Evolutionary conservation across 1,139 yeast species (phyloP).

Genomic region (Kazachstania sp.): DNA sequence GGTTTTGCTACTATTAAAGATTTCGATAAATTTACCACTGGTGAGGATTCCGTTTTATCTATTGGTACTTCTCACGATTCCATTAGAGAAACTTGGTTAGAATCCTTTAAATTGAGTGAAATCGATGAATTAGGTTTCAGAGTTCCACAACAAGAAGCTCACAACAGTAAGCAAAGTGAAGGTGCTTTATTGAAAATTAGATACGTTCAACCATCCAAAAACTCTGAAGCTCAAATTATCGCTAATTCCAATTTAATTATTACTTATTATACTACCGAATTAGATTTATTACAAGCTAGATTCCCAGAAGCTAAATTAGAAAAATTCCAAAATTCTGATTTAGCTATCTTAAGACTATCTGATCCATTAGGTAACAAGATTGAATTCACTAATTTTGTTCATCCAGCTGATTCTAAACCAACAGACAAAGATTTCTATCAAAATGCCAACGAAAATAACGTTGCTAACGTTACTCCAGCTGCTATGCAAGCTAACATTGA

Average conservation of each 20-base stretch:
- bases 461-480: conserved; percentile 4
- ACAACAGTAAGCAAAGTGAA: conserved; percentile 37
- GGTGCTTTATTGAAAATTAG: conserved; percentile 58
- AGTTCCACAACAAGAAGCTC: conserved; percentile 51
- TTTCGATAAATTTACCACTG: conserved; percentile 35
- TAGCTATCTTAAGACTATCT: conserved; percentile 22
- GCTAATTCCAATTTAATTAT: conserved; percentile 26
- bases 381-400: conserved; percentile 36
- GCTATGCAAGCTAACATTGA: conserved; percentile 24
- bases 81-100: conserved; percentile 60
- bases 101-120: conserved; percentile 54
- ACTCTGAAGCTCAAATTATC: conserved; percentile 20
- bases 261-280: conserved; percentile 45
- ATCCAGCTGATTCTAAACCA: conserved; percentile 30
- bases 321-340: conserved; percentile 25
- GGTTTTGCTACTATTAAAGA: conserved; percentile 56
- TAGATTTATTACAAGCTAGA: conserved; percentile 34
- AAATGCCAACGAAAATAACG: not conserved
- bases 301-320: conserved; percentile 27
- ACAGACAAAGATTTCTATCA: conserved; percentile 31
- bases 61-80: conserved; percentile 58
- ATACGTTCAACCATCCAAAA: conserved; percentile 36
- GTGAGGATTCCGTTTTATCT: conserved; percentile 28
- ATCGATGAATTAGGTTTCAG: conserved; percentile 39
- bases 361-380: conserved; percentile 56